These are phyloP conservation scores for Talaromyces stipitatus DNA, from an alignment of 495 filamentous ascomycete species.

Conservation along the genomic window DNA sequence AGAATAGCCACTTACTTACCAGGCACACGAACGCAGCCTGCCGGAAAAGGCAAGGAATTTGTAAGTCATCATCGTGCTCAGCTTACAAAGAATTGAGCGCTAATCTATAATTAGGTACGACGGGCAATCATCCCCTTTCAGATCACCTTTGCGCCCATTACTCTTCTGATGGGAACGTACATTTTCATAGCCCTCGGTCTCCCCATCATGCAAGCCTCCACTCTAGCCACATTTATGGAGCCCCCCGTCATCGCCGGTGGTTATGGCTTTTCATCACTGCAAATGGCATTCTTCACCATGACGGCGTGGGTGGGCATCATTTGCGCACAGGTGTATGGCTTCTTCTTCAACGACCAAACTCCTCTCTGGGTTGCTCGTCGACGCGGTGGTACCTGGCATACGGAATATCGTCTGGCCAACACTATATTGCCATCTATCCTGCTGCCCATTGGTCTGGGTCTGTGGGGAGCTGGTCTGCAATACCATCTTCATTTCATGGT, in stretches of 20 bases:
- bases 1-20: slow-evolving; percentile 38
- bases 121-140: slow-evolving; percentile 27
- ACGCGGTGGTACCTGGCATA: slow-evolving; percentile 29
- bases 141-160: slow-evolving; percentile 37
- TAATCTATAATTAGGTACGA: slow-evolving; percentile 16
- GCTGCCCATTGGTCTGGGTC: slow-evolving; percentile 33
- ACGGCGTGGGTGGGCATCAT: slow-evolving; percentile 31
- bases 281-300: slow-evolving; percentile 20
- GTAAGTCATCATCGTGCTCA: not conserved
- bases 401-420: slow-evolving; percentile 37
- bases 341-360: slow-evolving; percentile 30
- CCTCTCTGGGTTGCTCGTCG: slow-evolving; percentile 28
- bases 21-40: slow-evolving; percentile 25
- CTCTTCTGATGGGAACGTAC: slow-evolving; percentile 34
- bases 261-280: slow-evolving; percentile 35
- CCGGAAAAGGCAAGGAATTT: slow-evolving; percentile 21
- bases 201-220: slow-evolving; percentile 27
- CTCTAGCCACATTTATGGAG: slow-evolving; percentile 14
- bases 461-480: slow-evolving; percentile 34
- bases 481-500: slow-evolving; percentile 33
- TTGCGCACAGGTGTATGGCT: slow-evolving; percentile 26
- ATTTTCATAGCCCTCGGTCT: slow-evolving; percentile 39
- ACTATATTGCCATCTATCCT: slow-evolving; percentile 18
- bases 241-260: slow-evolving; percentile 31
- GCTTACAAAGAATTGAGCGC: not conserved